These are phyloP conservation scores for Secale cereale DNA, from an alignment of 176 grass and related monocot species.

Conservation along the genomic window DNA sequence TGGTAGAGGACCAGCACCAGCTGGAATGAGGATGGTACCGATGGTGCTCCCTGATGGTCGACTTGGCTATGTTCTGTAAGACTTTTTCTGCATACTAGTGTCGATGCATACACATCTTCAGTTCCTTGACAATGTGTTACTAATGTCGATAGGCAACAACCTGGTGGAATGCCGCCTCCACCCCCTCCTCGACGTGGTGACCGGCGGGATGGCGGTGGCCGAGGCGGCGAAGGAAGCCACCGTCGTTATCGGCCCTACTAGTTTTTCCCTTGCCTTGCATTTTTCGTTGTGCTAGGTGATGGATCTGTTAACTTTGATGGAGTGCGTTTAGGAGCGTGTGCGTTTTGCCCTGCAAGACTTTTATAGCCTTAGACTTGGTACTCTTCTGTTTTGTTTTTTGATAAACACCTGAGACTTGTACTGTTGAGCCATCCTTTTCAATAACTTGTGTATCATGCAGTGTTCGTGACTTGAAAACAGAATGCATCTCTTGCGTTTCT, in stretches of 20 bases:
- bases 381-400: not conserved
- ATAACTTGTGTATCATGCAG: not conserved
- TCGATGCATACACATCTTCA: not conserved
- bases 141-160: constrained; percentile 66
- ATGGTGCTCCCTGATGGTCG: constrained; percentile 98
- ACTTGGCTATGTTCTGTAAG: constrained; percentile 95
- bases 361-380: constrained; percentile 6
- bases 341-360: not conserved
- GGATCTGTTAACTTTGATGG: constrained; percentile 14
- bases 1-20: constrained; percentile 87
- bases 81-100: not conserved
- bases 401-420: not conserved
- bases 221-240: constrained; percentile 47
- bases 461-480: constrained; percentile 2
- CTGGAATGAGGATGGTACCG: constrained; percentile 96
- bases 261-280: not conserved
- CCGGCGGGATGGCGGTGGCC: constrained; percentile 41
- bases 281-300: not conserved
- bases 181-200: constrained; percentile 55
- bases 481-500: not conserved
- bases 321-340: constrained; percentile 21
- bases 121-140: constrained; percentile 10
- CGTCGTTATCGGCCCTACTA: constrained; percentile 79
- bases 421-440: not conserved
- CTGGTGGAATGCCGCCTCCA: constrained; percentile 51